These are phyloP conservation scores for Fusarium sambucinum DNA, from an alignment of 2,329 filamentous ascomycete species.

Conservation along the genomic window DNA sequence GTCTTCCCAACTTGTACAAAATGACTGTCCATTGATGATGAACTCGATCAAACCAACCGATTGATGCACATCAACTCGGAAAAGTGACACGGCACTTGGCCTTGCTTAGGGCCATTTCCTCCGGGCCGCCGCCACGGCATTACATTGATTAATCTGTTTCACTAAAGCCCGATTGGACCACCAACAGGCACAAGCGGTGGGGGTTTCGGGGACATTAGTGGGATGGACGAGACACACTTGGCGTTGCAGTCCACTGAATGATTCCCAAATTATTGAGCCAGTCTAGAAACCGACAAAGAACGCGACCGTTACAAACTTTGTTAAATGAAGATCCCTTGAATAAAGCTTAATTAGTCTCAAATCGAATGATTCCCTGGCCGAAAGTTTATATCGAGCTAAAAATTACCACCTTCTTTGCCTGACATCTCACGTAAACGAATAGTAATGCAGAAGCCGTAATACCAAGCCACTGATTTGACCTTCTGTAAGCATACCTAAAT, in stretches of 20 bases:
- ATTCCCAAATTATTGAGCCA: not conserved
- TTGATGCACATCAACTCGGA: not conserved
- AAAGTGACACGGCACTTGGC: conserved; percentile 18
- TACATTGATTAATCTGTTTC: conserved; percentile 27
- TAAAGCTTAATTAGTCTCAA: not conserved
- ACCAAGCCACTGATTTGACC: not conserved
- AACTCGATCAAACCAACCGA: not conserved
- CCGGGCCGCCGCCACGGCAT: conserved; percentile 25
- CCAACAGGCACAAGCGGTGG: conserved; percentile 10
- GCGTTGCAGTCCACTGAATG: conserved; percentile 11
- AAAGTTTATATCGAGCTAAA: conserved; percentile 23
- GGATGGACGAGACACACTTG: conserved; percentile 26
- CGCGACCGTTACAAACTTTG: not conserved
- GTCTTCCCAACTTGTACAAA: not conserved
- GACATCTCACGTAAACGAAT: conserved; percentile 31
- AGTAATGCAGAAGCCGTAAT: not conserved
- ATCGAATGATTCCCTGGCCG: not conserved
- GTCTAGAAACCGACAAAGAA: conserved; percentile 2
- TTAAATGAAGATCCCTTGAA: not conserved
- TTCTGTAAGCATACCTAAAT: not conserved
- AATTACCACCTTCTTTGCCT: conserved; percentile 32
- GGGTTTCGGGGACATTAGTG: conserved; percentile 29
- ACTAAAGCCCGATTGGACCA: conserved; percentile 30
- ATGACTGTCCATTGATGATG: not conserved
- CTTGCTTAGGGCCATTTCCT: conserved; percentile 3